A percentile compares a stretch with the other conserved stretches of the same genome.
These are phyloP conservation scores for Vanderwaltozyma polyspora DNA, from an alignment of 805 yeast genomes.

Conservation along the genomic window DNA sequence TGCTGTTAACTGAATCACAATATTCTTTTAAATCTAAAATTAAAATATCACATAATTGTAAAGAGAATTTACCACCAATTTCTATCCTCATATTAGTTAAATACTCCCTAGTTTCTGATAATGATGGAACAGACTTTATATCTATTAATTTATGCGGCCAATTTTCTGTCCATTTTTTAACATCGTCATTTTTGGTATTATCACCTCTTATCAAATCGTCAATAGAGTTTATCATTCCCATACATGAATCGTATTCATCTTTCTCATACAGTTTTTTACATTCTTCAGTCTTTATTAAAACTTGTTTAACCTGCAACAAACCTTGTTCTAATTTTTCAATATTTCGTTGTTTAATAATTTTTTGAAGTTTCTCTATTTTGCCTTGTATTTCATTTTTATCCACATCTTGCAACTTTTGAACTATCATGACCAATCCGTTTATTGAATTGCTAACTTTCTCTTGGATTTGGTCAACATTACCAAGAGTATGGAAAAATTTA, in stretches of 20 bases:
- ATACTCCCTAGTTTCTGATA: slow-evolving; percentile 35
- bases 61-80: slow-evolving; percentile 58
- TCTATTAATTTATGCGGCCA: slow-evolving; percentile 34
- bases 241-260: slow-evolving; percentile 41
- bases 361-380: slow-evolving; percentile 40
- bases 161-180: slow-evolving; percentile 22
- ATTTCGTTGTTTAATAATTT: slow-evolving; percentile 44
- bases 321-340: slow-evolving; percentile 54
- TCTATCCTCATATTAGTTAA: slow-evolving; percentile 46
- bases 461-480: slow-evolving; percentile 59
- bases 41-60: slow-evolving; percentile 43
- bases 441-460: slow-evolving; percentile 43
- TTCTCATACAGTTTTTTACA: slow-evolving; percentile 15
- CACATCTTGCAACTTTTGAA: slow-evolving; percentile 33
- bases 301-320: slow-evolving; percentile 37
- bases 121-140: slow-evolving; percentile 23
- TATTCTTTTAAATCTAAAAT: slow-evolving; percentile 52
- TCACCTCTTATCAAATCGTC: slow-evolving; percentile 52
- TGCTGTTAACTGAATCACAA: slow-evolving; percentile 36
- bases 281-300: slow-evolving; percentile 35
- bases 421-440: slow-evolving; percentile 35
- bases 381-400: slow-evolving; percentile 39
- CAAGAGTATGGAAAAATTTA: slow-evolving; percentile 75
- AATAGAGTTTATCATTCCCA: slow-evolving; percentile 45
- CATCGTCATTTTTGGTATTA: slow-evolving; percentile 14